These are phyloP conservation scores for Penicillium sp. DNA, from an alignment of 2,329 filamentous ascomycete genomes.

Conservation along the genomic window DNA sequence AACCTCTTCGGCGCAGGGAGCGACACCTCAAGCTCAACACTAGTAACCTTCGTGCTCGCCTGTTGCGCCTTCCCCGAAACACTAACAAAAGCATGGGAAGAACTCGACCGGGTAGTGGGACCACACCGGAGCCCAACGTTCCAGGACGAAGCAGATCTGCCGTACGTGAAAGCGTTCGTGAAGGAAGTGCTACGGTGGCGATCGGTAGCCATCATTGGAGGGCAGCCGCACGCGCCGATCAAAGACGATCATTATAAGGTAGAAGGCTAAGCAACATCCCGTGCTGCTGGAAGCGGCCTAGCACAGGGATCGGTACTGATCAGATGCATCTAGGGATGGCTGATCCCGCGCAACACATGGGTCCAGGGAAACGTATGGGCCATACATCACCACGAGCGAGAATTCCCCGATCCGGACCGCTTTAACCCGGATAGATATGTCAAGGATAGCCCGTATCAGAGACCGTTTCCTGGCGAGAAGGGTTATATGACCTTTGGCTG, in stretches of 20 bases:
- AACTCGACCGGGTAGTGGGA: conserved; percentile 37
- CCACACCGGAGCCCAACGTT: conserved; percentile 31
- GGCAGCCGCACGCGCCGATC: conserved; percentile 25
- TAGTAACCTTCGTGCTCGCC: conserved; percentile 30
- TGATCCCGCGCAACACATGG: conserved; percentile 18
- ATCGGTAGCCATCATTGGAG: conserved; percentile 27
- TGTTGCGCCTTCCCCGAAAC: conserved; percentile 29
- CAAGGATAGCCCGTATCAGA: conserved; percentile 36
- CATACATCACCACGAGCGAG: conserved; percentile 31
- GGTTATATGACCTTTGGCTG: conserved; percentile 59
- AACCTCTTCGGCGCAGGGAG: conserved; percentile 38
- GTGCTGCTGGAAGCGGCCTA: not conserved
- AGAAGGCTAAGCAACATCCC: not conserved
- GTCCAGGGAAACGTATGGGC: conserved; percentile 26
- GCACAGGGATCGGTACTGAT: conserved; percentile 6
- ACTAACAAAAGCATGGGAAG: conserved; percentile 28
- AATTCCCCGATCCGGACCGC: conserved; percentile 46
- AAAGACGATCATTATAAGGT: conserved; percentile 24
- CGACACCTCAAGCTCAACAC: conserved; percentile 30
- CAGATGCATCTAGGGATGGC: conserved; percentile 14
- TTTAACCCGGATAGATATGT: conserved; percentile 40
- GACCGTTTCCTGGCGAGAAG: conserved; percentile 51
- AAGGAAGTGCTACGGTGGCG: conserved; percentile 33
- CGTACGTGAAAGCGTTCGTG: conserved; percentile 30
- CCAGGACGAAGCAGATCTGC: conserved; percentile 30